A percentile compares a stretch with the other conserved stretches of the same genome.
Conservation (phyloP, 2,329 filamentous ascomycete genomes). For the Paracamarosporium sp. region DNA sequence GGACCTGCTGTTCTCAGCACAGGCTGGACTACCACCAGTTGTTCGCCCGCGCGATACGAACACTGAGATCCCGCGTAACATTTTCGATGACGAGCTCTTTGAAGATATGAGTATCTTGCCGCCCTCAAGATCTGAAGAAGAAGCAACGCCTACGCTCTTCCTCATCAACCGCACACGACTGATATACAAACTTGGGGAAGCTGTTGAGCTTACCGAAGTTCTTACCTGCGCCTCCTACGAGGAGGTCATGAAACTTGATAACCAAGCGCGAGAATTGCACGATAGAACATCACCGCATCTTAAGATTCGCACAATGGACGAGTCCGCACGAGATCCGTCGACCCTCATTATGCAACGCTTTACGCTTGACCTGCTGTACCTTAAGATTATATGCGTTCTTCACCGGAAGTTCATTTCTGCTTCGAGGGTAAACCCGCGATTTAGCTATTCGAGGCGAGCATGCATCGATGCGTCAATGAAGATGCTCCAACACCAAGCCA, state of each 20-base stretch:
- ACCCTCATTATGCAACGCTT: slow-evolving; percentile 80
- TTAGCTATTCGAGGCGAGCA: slow-evolving; percentile 80
- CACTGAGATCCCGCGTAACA: slow-evolving; percentile 75
- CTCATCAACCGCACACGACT: slow-evolving; percentile 77
- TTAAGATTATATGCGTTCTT: slow-evolving; percentile 87
- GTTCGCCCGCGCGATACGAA: slow-evolving; percentile 78
- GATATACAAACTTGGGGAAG: slow-evolving; percentile 72
- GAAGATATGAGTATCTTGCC: slow-evolving; percentile 73
- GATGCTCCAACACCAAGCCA: slow-evolving; percentile 77
- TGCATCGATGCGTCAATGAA: slow-evolving; percentile 88
- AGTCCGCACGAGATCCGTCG: slow-evolving; percentile 72
- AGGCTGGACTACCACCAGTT: slow-evolving; percentile 68
- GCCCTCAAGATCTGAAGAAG: slow-evolving; percentile 68
- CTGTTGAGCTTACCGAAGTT: slow-evolving; percentile 71
- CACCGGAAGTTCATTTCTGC: slow-evolving; percentile 86
- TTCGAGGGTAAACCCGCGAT: slow-evolving; percentile 76
- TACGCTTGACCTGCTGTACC: slow-evolving; percentile 82
- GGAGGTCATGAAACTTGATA: slow-evolving; percentile 66
- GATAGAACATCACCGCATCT: slow-evolving; percentile 80
- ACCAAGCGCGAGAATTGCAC: slow-evolving; percentile 62
- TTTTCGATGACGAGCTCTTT: slow-evolving; percentile 81
- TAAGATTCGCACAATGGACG: slow-evolving; percentile 75
- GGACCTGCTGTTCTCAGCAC: slow-evolving; percentile 80
- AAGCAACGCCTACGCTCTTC: slow-evolving; percentile 79
- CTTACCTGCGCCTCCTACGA: slow-evolving; percentile 68